These are phyloP conservation scores for Coriolopsis trogii DNA, from an alignment of 1,284 basidiomycete species.

Conservation along the genomic window DNA sequence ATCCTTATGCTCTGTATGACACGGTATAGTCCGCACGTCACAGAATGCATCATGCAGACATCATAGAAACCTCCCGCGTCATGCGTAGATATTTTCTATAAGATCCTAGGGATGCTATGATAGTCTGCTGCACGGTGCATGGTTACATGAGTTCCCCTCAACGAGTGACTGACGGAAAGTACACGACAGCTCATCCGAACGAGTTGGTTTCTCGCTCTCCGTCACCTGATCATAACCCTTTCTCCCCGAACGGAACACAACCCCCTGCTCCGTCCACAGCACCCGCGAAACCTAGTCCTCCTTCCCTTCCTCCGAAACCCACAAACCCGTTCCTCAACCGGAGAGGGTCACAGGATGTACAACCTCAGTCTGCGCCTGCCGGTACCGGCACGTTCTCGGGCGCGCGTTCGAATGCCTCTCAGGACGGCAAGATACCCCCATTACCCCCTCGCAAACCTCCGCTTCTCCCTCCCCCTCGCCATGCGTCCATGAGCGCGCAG, in stretches of 20 bases:
- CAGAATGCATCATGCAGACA: too few relatives aligned
- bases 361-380: slow-evolving; percentile 18
- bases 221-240: slow-evolving; percentile 25
- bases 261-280: slow-evolving; percentile 3
- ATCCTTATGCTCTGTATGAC: too few relatives aligned
- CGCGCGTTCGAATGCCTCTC: slow-evolving; percentile 6
- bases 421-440: slow-evolving; percentile 28
- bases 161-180: too few relatives aligned
- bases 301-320: slow-evolving; percentile 31
- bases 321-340: slow-evolving; percentile 43
- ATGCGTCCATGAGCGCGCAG: slow-evolving; percentile 24
- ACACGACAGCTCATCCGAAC: slow-evolving; percentile 28
- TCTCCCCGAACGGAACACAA: slow-evolving; percentile 5
- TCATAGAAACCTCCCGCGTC: too few relatives aligned
- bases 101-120: too few relatives aligned
- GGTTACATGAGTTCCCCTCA: too few relatives aligned
- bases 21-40: too few relatives aligned
- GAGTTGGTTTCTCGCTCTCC: slow-evolving; percentile 19
- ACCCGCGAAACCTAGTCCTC: slow-evolving; percentile 14
- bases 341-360: slow-evolving; percentile 23
- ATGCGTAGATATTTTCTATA: too few relatives aligned
- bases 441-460: slow-evolving; percentile 37
- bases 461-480: slow-evolving; percentile 34
- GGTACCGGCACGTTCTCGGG: slow-evolving; percentile 6
- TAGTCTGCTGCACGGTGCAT: too few relatives aligned